These are phyloP conservation scores for Colletotrichum sp. DNA, from an alignment of 2,329 filamentous ascomycete genomes.

Conservation along the genomic window DNA sequence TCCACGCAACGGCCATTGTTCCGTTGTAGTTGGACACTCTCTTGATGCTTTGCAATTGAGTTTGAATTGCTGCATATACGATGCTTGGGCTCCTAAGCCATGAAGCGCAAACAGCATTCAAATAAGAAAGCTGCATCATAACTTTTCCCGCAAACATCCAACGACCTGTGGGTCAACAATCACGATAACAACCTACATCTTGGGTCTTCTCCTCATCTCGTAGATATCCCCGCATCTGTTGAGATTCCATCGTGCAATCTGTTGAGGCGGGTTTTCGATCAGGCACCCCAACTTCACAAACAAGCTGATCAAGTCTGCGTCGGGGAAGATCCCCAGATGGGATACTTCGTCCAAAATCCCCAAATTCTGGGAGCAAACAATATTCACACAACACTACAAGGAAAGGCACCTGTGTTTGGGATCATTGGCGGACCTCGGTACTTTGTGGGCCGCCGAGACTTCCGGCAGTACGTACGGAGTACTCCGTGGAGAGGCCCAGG, in stretches of 20 bases:
- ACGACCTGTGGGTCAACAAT: neutral
- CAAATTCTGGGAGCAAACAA: neutral
- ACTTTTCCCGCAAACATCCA: neutral
- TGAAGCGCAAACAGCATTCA: neutral
- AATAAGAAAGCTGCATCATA: neutral
- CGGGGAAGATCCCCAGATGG: neutral
- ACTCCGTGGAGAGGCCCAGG: neutral
- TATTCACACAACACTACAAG: neutral
- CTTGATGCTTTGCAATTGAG: neutral
- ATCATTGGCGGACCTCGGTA: neutral
- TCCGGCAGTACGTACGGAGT: neutral
- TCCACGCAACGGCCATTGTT: neutral
- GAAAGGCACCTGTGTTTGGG: no score
- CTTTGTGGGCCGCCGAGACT: neutral
- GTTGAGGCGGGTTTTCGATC: neutral
- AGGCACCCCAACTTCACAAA: neutral
- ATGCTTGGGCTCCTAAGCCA: neutral
- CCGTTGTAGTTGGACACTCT: neutral
- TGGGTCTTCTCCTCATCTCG: neutral
- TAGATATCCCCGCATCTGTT: neutral
- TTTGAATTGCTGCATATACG: neutral
- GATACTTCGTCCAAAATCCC: neutral
- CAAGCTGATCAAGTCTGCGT: neutral
- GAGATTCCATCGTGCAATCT: neutral
- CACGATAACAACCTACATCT: neutral